Evolutionary conservation across 1,284 basidiomycete genomes (phyloP).

Genomic region (Schizophyllum commune): DNA sequence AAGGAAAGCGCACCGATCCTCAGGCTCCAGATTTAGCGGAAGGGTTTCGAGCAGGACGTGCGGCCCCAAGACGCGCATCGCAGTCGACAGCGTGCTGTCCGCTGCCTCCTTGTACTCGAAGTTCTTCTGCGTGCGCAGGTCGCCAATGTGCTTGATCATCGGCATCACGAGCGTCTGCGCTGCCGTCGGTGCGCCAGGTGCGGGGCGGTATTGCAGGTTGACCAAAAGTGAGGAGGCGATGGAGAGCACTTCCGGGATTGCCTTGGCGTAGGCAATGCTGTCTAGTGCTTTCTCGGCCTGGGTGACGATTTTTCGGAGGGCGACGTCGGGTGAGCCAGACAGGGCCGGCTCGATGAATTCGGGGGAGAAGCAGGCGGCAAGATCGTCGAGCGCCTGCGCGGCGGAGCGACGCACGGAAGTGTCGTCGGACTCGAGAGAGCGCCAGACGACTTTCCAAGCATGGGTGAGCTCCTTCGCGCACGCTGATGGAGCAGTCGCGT

Average conservation of each 20-base stretch:
- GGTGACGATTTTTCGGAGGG: conserved; percentile 54
- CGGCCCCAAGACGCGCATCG: conserved; percentile 86
- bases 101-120: conserved; percentile 92
- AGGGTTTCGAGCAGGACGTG: conserved; percentile 68
- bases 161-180: conserved; percentile 70
- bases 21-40: conserved; percentile 82
- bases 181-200: conserved; percentile 40
- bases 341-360: conserved; percentile 49
- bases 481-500: conserved; percentile 35
- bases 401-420: conserved; percentile 51
- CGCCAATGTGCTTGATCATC: conserved; percentile 69
- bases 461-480: conserved; percentile 49
- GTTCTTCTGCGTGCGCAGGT: conserved; percentile 67
- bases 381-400: conserved; percentile 52
- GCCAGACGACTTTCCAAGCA: conserved; percentile 76
- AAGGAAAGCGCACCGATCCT: conserved; percentile 52
- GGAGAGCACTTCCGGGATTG: conserved; percentile 65
- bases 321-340: conserved; percentile 37
- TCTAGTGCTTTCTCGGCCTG: conserved; percentile 63
- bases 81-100: conserved; percentile 74
- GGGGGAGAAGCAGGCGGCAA: conserved; percentile 66
- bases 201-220: conserved; percentile 33
- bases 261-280: conserved; percentile 58
- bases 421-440: conserved; percentile 61
- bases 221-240: conserved; percentile 51